Conservation (phyloP, 1,284 basidiomycete genomes). For the Pisolithus thermaeus region DNA sequence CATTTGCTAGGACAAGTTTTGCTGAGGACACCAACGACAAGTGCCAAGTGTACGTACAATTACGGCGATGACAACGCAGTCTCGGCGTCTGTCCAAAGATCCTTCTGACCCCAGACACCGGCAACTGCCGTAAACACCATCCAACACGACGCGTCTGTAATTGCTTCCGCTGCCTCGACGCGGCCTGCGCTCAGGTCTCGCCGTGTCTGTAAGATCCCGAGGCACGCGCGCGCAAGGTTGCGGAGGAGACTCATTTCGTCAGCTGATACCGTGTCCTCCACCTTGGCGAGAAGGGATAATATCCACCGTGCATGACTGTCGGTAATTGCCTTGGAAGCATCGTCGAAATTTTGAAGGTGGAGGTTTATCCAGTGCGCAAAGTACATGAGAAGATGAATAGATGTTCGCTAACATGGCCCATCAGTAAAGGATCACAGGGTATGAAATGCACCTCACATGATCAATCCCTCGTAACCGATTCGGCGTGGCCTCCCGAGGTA, state of each 20-base stretch:
- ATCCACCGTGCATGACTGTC: conserved; percentile 78
- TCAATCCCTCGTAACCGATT: conserved; percentile 52
- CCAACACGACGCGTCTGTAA: conserved; percentile 67
- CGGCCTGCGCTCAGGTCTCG: not conserved
- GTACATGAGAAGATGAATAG: conserved; percentile 75
- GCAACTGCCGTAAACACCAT: conserved; percentile 70
- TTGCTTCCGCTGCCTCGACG: conserved; percentile 7
- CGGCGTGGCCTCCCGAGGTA: conserved; percentile 36
- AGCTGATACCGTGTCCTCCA: conserved; percentile 68
- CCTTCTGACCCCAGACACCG: conserved; percentile 80
- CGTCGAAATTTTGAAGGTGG: conserved; percentile 43
- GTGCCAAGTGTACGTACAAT: not conserved
- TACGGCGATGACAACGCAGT: conserved; percentile 32
- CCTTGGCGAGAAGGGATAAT: conserved; percentile 68
- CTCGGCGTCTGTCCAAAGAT: conserved; percentile 80
- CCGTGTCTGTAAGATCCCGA: conserved; percentile 34
- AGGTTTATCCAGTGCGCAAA: conserved; percentile 75
- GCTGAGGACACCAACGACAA: not conserved
- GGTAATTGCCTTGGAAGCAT: conserved; percentile 42
- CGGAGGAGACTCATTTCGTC: conserved; percentile 79
- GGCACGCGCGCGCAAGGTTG: conserved; percentile 69
- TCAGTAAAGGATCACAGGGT: conserved; percentile 9
- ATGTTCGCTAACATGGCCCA: conserved; percentile 44
- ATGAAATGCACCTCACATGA: conserved; percentile 41
- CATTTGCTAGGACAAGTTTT: not conserved